A percentile compares a stretch with the other conserved stretches of the same genome.
phyloP scores from a whole-genome alignment of 179 eudicot genomes.

The Beta lomatogona region DNA sequence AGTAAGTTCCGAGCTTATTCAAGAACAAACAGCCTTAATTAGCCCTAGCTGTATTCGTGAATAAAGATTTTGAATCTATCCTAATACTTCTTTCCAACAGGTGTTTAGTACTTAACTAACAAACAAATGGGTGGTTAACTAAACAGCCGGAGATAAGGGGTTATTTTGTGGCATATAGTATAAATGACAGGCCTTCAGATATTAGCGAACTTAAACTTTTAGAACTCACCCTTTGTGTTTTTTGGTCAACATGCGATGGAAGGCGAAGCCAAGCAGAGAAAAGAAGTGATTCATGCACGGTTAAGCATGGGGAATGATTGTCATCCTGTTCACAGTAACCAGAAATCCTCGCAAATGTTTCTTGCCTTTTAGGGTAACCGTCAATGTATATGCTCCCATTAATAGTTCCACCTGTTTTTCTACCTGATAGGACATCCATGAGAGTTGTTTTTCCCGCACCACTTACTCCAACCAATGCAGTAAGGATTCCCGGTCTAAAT shows the following conservation, averaged over 20 bases:
- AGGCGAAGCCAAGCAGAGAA: conserved; percentile 91
- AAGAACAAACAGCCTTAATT: too few species aligned
- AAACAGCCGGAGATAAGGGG: not conserved
- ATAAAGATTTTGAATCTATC: too few species aligned
- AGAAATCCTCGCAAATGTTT: conserved; percentile 84
- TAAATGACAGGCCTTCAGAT: not conserved
- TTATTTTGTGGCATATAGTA: not conserved
- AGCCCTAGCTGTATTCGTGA: too few species aligned
- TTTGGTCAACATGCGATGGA: conserved; percentile 52
- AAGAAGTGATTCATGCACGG: conserved; percentile 73
- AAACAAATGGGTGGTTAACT: not conserved
- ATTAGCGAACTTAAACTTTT: not conserved
- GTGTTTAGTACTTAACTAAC: not conserved
- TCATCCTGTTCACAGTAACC: conserved; percentile 95
- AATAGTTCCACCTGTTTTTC: conserved; percentile 90
- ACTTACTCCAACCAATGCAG: conserved; percentile 90
- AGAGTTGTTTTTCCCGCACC: conserved; percentile 99
- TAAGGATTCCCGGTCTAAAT: conserved; percentile 86
- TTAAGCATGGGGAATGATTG: conserved; percentile 87
- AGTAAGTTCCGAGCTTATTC: too few species aligned
- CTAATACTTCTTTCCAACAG: not conserved
- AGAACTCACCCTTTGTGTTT: conserved; percentile 56
- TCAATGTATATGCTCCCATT: conserved; percentile 72
- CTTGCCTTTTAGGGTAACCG: conserved; percentile 86
- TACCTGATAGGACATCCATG: conserved; percentile 92